Conservation (phyloP, 805 yeast genomes). For the Aciculoconidium aculeatum region DNA sequence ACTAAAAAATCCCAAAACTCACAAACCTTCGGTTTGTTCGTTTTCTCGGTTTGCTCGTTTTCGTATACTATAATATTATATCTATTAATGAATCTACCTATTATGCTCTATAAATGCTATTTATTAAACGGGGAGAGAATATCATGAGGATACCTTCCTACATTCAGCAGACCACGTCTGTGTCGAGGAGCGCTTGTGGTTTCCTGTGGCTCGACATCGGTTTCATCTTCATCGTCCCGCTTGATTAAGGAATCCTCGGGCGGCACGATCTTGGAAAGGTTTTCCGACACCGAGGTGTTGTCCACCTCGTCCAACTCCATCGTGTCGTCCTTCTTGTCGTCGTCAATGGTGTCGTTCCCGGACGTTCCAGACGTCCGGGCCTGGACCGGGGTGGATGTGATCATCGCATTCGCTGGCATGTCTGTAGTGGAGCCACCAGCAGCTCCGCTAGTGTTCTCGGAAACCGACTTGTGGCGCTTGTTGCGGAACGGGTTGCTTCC, state of each 20-base stretch:
- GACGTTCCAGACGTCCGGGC: background rate
- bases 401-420: background rate
- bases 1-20: no score
- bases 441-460: slow-evolving; percentile 15
- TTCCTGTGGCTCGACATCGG: slow-evolving; percentile 10
- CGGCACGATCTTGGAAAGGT: slow-evolving; percentile 2
- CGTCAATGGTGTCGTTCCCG: slow-evolving; percentile 6
- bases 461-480: slow-evolving; percentile 31
- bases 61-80: no score
- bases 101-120: no score
- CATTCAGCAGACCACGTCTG: slow-evolving; percentile 14
- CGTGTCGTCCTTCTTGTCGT: slow-evolving; percentile 4
- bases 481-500: slow-evolving; percentile 16
- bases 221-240: slow-evolving; percentile 8
- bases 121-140: slow-evolving; percentile 21
- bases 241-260: no score
- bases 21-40: no score
- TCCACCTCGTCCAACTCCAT: slow-evolving; percentile 7
- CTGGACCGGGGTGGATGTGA: slow-evolving; percentile 5
- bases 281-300: slow-evolving; percentile 6
- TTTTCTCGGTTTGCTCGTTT: no score
- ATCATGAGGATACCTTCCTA: slow-evolving; percentile 25
- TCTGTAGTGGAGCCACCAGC: background rate
- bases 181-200: slow-evolving; percentile 7
- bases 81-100: no score